Evolutionary conservation across 108 stramenopile genomes (phyloP), one percentile per base, ranked within the genome.

Genomic region (Discostella pseudostelligera): DNA sequence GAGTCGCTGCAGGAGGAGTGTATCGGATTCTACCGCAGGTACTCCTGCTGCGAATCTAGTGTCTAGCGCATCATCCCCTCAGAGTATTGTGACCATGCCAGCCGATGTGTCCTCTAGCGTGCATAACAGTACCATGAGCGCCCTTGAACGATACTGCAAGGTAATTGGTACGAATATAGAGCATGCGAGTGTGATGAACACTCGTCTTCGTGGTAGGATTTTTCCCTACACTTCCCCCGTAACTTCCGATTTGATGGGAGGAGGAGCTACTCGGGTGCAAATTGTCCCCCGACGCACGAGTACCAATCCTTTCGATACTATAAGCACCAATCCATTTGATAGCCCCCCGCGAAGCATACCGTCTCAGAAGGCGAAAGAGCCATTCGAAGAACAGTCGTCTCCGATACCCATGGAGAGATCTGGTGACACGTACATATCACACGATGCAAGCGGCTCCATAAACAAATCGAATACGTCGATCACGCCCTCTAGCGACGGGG

Each of bases 181-280:
- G 42, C 16, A 66, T 32, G 36, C 32, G 11, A 19, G 13, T 16
- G 47, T 35, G 14, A 47, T 3, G 21, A 19, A 13, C 36, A 63
- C 8, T 37, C 26, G 9, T 36, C 2, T 39, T 29, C 57, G 68
- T 10, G 37, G 48, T 53, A 35, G 50, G 51, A 43, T 72, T 11
- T 72, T 59, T 43, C 71, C 71, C 22, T 50, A 56, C 16, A 72
- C 71, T 4, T 59, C 71, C 47, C 63, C 62, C 9, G 21, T 32
- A 37, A 56, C 36, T 26, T n/a, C 19, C 55, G 4, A 35, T 26
- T 10, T 26, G 19, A 56, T 19, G 35, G 37, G n/a, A 20, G 19
- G 4, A 4, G 36, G 16, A 16, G 17, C 32, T 14, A n/a, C 55
- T 37, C 0, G 9, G 42, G 10, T n/a, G 32, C 55, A n/a, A 35